These are phyloP conservation scores for Boletellus ananiceps DNA, from an alignment of 768 basidiomycete species.

Conservation along the genomic window DNA sequence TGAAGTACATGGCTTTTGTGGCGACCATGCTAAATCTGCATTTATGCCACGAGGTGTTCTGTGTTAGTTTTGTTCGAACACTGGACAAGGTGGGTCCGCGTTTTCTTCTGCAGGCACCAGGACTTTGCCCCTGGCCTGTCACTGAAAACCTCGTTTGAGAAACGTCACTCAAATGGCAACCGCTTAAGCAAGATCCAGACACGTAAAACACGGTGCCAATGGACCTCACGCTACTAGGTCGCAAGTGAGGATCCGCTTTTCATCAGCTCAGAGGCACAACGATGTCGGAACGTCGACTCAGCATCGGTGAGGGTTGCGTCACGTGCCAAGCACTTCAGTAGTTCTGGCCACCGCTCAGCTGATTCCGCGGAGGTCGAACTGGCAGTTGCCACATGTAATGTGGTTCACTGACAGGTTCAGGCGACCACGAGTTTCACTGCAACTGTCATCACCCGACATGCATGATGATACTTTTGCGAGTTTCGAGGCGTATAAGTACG, in stretches of 20 bases:
- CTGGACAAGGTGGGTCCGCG: too few relatives aligned
- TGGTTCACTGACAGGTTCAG: not conserved
- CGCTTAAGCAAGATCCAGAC: not conserved
- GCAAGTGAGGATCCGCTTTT: too few relatives aligned
- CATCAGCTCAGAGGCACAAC: too few relatives aligned
- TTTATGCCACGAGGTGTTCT: not conserved
- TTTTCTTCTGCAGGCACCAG: not conserved
- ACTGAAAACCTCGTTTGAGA: not conserved
- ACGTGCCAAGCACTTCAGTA: too few relatives aligned
- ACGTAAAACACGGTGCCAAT: not conserved
- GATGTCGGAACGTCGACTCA: too few relatives aligned
- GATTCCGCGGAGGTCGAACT: not conserved
- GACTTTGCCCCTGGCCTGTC: not conserved
- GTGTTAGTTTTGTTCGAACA: not conserved
- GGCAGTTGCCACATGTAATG: not conserved
- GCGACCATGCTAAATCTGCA: not conserved
- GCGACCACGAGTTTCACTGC: not conserved
- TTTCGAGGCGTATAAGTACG: conserved; percentile 1
- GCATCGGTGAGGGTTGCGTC: too few relatives aligned
- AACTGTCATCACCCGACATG: not conserved
- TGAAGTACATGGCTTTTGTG: too few relatives aligned
- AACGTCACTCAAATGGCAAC: not conserved
- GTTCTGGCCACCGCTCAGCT: not conserved
- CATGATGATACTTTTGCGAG: not conserved
- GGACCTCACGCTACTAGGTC: too few relatives aligned